Evolutionary conservation across 805 yeast species (phyloP).

Genomic region (Cyberlindnera mrakii): DNA sequence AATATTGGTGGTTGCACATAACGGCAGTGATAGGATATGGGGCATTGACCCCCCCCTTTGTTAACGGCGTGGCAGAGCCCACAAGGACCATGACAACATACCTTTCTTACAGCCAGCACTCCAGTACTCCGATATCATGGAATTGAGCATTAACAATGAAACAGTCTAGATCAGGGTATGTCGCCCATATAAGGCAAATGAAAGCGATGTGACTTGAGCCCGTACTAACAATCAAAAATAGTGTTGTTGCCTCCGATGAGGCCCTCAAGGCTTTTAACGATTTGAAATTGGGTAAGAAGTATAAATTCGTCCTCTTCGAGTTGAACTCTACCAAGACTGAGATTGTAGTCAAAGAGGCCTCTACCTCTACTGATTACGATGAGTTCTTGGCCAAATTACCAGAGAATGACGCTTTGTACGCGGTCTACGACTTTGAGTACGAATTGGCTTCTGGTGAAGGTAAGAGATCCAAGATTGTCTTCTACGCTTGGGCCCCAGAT

Average conservation of each 20-base stretch:
- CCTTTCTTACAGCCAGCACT: no score
- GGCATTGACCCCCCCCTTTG: no score
- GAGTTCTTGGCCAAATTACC: constrained; percentile 83
- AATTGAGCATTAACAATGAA: not conserved
- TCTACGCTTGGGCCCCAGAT: constrained; percentile 95
- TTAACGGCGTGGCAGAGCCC: no score
- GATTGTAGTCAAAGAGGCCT: constrained; percentile 84
- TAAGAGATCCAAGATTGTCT: constrained; percentile 71
- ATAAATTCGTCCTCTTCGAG: constrained; percentile 75
- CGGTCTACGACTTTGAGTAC: constrained; percentile 94
- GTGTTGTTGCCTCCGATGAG: constrained; percentile 85
- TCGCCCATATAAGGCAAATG: not conserved
- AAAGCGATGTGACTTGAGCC: not conserved
- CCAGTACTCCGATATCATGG: not conserved
- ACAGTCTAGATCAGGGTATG: constrained; percentile 15
- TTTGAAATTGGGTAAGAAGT: constrained; percentile 87
- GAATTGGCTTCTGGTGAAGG: constrained; percentile 89
- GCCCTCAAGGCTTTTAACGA: constrained; percentile 93
- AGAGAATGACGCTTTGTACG: constrained; percentile 94
- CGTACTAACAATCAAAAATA: constrained; percentile 18
- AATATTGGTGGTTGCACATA: no score
- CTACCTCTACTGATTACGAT: constrained; percentile 73
- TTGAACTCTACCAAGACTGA: constrained; percentile 84
- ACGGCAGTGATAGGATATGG: no score
- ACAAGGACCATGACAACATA: no score